Percentiles rank a stretch among this genome's conserved stretches.
phyloP scores from a whole-genome alignment of 2,329 filamentous ascomycete species.

The Ophiosphaerella narmari region DNA sequence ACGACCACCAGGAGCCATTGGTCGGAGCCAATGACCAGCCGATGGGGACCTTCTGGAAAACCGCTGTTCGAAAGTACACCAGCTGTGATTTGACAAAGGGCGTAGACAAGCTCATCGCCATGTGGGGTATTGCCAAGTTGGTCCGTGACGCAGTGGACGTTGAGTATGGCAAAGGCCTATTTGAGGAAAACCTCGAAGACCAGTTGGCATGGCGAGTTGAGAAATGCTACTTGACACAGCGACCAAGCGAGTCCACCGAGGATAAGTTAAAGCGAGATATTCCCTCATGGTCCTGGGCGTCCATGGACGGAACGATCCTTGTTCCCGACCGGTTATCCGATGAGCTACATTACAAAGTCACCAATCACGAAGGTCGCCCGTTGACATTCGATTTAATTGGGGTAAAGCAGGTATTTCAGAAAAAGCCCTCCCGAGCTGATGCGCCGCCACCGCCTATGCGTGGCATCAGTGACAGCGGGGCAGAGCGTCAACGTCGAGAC shows the following conservation, averaged over 20 bases:
- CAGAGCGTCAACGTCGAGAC: slow-evolving; percentile 6
- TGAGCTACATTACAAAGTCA: slow-evolving; percentile 13
- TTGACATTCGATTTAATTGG: slow-evolving; percentile 17
- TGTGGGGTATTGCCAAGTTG: slow-evolving; percentile 38
- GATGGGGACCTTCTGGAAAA: slow-evolving; percentile 27
- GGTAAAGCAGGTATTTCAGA: not conserved
- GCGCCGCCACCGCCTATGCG: slow-evolving; percentile 5
- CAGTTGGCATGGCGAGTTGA: slow-evolving; percentile 31
- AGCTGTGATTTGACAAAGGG: slow-evolving; percentile 23
- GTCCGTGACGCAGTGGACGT: slow-evolving; percentile 23
- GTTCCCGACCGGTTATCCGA: slow-evolving; percentile 18
- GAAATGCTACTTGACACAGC: slow-evolving; percentile 11
- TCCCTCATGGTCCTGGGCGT: slow-evolving; percentile 32
- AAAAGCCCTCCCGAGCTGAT: not conserved
- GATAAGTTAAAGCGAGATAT: slow-evolving; percentile 10
- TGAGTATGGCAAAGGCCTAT: slow-evolving; percentile 29
- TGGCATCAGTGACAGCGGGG: slow-evolving; percentile 15
- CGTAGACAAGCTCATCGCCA: slow-evolving; percentile 27
- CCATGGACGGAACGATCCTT: slow-evolving; percentile 21
- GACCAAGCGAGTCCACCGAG: slow-evolving; percentile 11
- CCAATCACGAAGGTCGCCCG: slow-evolving; percentile 14
- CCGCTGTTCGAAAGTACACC: slow-evolving; percentile 29
- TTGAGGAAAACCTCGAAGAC: slow-evolving; percentile 28
- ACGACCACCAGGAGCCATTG: slow-evolving; percentile 6
- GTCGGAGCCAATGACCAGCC: slow-evolving; percentile 25